These are phyloP conservation scores for Cordyceps cateniannulata DNA, from an alignment of 2,329 filamentous ascomycete species.

Conservation along the genomic window DNA sequence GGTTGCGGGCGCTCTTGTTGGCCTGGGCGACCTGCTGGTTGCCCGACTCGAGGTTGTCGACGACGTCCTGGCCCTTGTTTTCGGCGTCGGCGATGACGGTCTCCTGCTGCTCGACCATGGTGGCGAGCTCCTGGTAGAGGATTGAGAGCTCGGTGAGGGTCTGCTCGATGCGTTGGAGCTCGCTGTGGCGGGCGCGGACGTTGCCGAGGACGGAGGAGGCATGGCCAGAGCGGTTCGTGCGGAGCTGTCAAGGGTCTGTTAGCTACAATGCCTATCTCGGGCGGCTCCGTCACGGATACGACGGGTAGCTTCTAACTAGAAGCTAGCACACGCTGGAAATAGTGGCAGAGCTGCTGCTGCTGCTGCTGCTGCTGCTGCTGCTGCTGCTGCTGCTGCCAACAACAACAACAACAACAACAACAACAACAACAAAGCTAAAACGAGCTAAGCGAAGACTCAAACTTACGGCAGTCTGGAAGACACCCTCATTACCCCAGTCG, in stretches of 20 bases:
- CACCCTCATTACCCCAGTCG: constrained; percentile 71
- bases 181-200: constrained; percentile 75
- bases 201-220: constrained; percentile 68
- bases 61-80: constrained; percentile 58
- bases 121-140: constrained; percentile 69
- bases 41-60: constrained; percentile 59
- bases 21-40: constrained; percentile 64
- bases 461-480: constrained; percentile 75
- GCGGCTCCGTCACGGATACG: background rate
- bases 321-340: background rate
- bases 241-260: constrained; percentile 46
- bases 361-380: no score
- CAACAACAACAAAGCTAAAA: background rate
- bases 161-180: constrained; percentile 73
- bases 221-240: constrained; percentile 66
- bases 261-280: background rate
- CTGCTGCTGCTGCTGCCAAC: no score
- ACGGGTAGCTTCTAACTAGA: background rate
- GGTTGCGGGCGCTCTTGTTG: constrained; percentile 58
- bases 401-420: no score
- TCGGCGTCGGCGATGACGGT: constrained; percentile 55
- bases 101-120: constrained; percentile 68
- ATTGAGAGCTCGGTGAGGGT: constrained; percentile 63
- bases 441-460: background rate
- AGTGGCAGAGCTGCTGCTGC: background rate